Conservation (phyloP, 2,329 filamentous ascomycete species). For the Juglanconis oblonga region DNA sequence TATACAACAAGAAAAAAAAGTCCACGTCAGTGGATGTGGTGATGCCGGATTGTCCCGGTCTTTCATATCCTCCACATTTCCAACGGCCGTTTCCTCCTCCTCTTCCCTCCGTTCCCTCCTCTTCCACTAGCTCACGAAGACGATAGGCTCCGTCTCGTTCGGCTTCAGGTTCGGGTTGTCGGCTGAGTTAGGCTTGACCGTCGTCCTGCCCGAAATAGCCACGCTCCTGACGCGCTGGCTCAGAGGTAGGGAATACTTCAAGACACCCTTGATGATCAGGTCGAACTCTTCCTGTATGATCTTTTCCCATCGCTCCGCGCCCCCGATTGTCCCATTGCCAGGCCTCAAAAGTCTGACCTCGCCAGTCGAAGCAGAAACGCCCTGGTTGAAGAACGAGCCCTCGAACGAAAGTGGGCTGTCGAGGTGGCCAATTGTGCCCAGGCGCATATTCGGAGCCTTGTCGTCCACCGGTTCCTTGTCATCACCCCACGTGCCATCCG, state of each 20-base stretch:
- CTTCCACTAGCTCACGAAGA: not conserved
- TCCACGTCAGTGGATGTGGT: constrained; percentile 1
- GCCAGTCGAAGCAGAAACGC: constrained; percentile 69
- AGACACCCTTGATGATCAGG: constrained; percentile 83
- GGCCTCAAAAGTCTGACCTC: constrained; percentile 80
- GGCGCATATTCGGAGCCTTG: constrained; percentile 76
- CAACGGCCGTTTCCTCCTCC: not conserved
- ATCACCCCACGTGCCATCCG: constrained; percentile 24
- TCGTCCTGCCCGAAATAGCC: constrained; percentile 57
- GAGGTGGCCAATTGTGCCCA: constrained; percentile 85
- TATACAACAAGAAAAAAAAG: not conserved
- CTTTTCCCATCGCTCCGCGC: constrained; percentile 82
- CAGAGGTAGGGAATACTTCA: constrained; percentile 73
- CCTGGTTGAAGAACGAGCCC: constrained; percentile 79
- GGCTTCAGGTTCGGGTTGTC: constrained; percentile 45
- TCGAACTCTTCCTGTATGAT: constrained; percentile 92
- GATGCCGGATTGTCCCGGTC: not conserved
- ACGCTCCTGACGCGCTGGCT: constrained; percentile 59
- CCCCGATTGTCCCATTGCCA: constrained; percentile 85
- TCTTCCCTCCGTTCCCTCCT: not conserved
- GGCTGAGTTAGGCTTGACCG: constrained; percentile 61
- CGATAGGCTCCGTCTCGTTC: constrained; percentile 33
- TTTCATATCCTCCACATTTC: not conserved
- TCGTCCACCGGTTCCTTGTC: constrained; percentile 56
- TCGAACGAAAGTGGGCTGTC: constrained; percentile 88